Evolutionary conservation across 495 filamentous ascomycete species (phyloP), one percentile per base, ranked within the genome.

Genomic region (Penicillium taxi): DNA sequence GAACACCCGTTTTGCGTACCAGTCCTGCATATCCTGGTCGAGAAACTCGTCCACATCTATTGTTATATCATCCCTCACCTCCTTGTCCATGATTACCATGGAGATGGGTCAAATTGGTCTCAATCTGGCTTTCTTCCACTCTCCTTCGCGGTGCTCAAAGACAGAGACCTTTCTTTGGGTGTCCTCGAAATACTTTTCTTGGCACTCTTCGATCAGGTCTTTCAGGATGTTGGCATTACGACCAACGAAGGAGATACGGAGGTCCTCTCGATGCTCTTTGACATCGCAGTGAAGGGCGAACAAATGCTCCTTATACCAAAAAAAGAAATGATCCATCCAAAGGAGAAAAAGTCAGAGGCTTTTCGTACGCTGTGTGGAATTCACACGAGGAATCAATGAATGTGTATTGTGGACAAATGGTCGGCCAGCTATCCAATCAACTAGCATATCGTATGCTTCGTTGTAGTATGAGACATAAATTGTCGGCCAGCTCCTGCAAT

Each of bases 21-120:
- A 90, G 13, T 56, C 57, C 13, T 74, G 61, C 2, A 76, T 85
- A 5, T 66, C 60, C 0, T 81, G 73, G 39, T 84, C 74, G 3
- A 91, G 64, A 50, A 85, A 94, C 47, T 90, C 82, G 50, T 84
- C 81, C 44, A 91, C 77, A 56, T 91, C 84, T 18, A 61, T 56
- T 23, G 87, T 57, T 9, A 91, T 63, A 22, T 69, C 63, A 15
- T 71, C 48, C 61, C 89, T 89, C 53, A 82, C 69, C 34, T 68
- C 52, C 19, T 70, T 67, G 41, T 89, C 85, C 9, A 91, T 65
- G 4, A 86, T 77, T 0, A 91, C 84, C 0, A 81, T 90, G 5
- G 70, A 67, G 66, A 91, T 78, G 1, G 84, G 80, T 29, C 83
- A 62, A 6, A 78, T 74, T 1, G 79, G 81, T 26, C 82, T 46